A percentile compares a stretch with the other conserved stretches of the same genome.
These are phyloP conservation scores for Marasmius oreades DNA, from an alignment of 1,284 basidiomycete species.

Conservation along the genomic window DNA sequence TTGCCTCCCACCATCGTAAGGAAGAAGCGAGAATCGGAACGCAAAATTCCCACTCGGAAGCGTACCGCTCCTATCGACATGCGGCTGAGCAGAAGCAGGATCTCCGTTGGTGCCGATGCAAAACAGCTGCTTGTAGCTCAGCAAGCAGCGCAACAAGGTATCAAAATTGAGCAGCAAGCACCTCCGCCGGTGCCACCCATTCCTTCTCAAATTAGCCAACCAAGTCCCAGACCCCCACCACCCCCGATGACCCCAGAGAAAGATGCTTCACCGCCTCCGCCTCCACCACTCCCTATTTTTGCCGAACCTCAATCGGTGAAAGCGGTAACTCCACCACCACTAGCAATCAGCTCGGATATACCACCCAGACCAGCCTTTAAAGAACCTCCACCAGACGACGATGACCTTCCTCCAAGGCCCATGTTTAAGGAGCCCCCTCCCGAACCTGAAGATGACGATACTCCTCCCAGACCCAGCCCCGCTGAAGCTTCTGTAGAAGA, in stretches of 20 bases:
- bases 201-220: slow-evolving; percentile 20
- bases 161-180: slow-evolving; percentile 27
- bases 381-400: slow-evolving; percentile 43
- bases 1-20: slow-evolving; percentile 79
- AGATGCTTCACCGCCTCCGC: slow-evolving; percentile 14
- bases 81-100: slow-evolving; percentile 69
- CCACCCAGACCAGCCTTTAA: slow-evolving; percentile 49
- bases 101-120: slow-evolving; percentile 72
- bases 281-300: slow-evolving; percentile 22
- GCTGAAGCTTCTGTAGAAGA: slow-evolving; percentile 39
- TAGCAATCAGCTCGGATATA: slow-evolving; percentile 22
- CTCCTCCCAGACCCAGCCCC: slow-evolving; percentile 37
- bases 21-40: slow-evolving; percentile 84
- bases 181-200: slow-evolving; percentile 25
- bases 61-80: slow-evolving; percentile 88
- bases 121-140: slow-evolving; percentile 78
- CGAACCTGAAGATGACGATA: slow-evolving; percentile 24
- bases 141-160: slow-evolving; percentile 50
- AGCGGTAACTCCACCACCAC: slow-evolving; percentile 24
- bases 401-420: slow-evolving; percentile 48
- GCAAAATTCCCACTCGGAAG: slow-evolving; percentile 78
- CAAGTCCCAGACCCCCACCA: slow-evolving; percentile 17
- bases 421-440: slow-evolving; percentile 43
- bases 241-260: slow-evolving; percentile 12
- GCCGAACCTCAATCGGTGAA: slow-evolving; percentile 11